Evolutionary conservation across 106 monocot species (phyloP).

Genomic region (Dioscorea zingiberensis): DNA sequence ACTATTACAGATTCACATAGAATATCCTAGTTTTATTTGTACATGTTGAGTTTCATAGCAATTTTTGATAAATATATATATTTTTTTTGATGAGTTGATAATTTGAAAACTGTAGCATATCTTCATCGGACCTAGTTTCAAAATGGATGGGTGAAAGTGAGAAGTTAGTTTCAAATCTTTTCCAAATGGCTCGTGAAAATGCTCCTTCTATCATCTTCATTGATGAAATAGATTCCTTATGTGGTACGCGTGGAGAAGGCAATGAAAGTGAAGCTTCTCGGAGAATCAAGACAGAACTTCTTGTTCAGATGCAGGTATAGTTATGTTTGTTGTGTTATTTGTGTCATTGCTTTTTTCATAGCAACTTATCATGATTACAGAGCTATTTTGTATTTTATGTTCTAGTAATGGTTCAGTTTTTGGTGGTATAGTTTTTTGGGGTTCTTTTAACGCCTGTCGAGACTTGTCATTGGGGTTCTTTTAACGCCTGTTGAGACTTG

Average conservation of each 20-base stretch:
- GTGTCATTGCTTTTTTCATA: not conserved
- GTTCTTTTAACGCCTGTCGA: no score
- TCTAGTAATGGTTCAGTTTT: no score
- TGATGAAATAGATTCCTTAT: constrained; percentile 68
- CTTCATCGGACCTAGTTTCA: constrained; percentile 91
- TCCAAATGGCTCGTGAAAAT: constrained; percentile 76
- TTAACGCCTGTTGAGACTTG: no score
- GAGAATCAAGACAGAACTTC: constrained; percentile 88
- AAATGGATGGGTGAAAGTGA: constrained; percentile 99
- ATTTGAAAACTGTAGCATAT: constrained; percentile 54
- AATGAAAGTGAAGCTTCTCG: constrained; percentile 96
- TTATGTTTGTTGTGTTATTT: not conserved
- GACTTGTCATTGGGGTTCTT: no score
- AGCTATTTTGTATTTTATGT: not conserved
- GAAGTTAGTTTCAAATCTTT: constrained; percentile 86
- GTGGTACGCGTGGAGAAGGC: constrained; percentile 66
- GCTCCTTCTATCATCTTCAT: constrained; percentile 69
- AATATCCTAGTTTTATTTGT: no score
- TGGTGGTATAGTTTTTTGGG: no score
- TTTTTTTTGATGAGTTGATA: not conserved
- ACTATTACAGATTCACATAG: no score
- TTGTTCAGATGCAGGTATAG: constrained; percentile 93
- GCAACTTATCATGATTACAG: not conserved
- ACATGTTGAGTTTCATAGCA: no score
- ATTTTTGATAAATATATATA: not conserved